Conservation (phyloP, 805 yeast species). For the Cyberlindnera suaveolens region DNA sequence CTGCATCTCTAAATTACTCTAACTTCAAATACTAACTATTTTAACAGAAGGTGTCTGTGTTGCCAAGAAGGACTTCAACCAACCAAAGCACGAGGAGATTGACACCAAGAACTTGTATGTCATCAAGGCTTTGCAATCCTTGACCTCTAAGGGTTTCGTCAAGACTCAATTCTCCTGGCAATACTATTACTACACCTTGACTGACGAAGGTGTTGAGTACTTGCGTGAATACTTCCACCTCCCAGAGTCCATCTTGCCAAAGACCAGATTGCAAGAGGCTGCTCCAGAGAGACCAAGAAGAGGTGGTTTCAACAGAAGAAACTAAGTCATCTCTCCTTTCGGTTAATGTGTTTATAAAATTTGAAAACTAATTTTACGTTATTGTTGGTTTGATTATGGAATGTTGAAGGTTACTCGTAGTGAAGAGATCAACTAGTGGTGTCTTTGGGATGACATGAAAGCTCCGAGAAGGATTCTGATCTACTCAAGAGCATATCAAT, state of each 20-base stretch:
- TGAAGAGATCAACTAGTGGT: not conserved
- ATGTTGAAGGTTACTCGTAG: not conserved
- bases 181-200: constrained; percentile 99
- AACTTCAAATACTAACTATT: constrained; percentile 31
- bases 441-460: not conserved
- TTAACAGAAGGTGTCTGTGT: constrained; percentile 95
- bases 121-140: constrained; percentile 98
- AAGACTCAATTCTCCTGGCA: constrained; percentile 99
- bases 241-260: constrained; percentile 98
- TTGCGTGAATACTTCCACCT: constrained; percentile 97
- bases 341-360: constrained; percentile 20
- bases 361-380: constrained; percentile 17
- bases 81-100: constrained; percentile 96
- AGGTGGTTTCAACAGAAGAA: constrained; percentile 36
- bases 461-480: too few relatives aligned
- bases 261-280: constrained; percentile 93
- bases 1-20: too few relatives aligned
- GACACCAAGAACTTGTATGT: constrained; percentile 96
- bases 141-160: constrained; percentile 98
- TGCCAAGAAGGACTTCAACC: constrained; percentile 98
- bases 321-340: constrained; percentile 15
- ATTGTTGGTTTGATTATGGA: constrained; percentile 1
- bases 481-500: too few relatives aligned
- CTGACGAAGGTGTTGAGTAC: constrained; percentile 99
- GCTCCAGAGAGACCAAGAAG: constrained; percentile 66